phyloP scores from a whole-genome alignment of 1,284 basidiomycete species.

The Leccinum insigne region DNA sequence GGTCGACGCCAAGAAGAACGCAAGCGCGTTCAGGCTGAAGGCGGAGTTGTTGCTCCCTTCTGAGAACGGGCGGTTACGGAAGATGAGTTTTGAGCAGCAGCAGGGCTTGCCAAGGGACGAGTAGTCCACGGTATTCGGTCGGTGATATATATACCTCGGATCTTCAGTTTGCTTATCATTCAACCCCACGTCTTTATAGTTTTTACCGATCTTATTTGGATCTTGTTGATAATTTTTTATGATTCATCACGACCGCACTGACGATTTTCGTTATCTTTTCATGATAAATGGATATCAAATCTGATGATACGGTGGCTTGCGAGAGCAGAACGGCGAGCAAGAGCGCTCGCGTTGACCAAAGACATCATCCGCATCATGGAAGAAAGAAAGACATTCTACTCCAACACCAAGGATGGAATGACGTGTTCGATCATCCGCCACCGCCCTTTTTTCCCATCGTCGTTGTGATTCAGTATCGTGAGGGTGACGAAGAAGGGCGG shows the following conservation, averaged over 20 bases:
- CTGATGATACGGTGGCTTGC: not conserved
- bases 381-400: too few species aligned
- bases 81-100: constrained; percentile 42
- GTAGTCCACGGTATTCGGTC: constrained; percentile 37
- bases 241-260: not conserved
- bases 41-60: constrained; percentile 27
- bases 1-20: constrained; percentile 46
- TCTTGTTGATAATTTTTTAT: not conserved
- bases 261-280: not conserved
- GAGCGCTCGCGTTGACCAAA: too few species aligned
- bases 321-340: too few species aligned
- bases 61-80: constrained; percentile 43
- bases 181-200: not conserved
- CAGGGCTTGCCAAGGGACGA: constrained; percentile 23
- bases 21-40: constrained; percentile 40
- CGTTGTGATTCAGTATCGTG: too few species aligned
- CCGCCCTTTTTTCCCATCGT: too few species aligned
- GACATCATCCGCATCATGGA: too few species aligned
- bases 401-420: too few species aligned
- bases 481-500: too few species aligned
- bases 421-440: too few species aligned
- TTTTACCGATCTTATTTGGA: not conserved
- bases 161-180: not conserved
- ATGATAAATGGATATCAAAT: not conserved
- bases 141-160: not conserved